phyloP scores from a whole-genome alignment of 2,329 filamentous ascomycete genomes.

The Aureobasidium namibiae region DNA sequence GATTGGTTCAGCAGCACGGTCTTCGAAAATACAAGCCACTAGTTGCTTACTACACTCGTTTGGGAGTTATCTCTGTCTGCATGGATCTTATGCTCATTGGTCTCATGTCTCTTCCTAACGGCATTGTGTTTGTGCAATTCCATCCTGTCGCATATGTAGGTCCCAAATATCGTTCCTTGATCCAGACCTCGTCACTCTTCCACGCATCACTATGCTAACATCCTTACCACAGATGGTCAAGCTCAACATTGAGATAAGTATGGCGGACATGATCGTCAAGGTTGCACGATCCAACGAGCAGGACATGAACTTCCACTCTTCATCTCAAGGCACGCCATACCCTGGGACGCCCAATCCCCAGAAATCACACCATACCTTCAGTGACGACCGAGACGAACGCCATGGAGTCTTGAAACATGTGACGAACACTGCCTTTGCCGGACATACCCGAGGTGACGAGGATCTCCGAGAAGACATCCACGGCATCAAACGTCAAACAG shows the following conservation, averaged over 20 bases:
- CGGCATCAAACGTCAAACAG: not conserved
- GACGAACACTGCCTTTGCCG: not conserved
- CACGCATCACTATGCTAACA: not conserved
- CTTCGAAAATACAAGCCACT: slow-evolving; percentile 44
- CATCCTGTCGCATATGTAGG: slow-evolving; percentile 31
- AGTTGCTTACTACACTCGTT: slow-evolving; percentile 42
- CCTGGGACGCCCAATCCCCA: not conserved
- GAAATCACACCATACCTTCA: not conserved
- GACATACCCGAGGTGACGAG: not conserved
- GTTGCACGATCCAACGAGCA: slow-evolving; percentile 20
- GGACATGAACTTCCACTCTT: not conserved
- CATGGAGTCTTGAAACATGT: not conserved
- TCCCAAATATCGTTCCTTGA: not conserved
- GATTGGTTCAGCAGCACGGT: slow-evolving; percentile 38
- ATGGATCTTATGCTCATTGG: slow-evolving; percentile 33
- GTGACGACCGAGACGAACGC: not conserved
- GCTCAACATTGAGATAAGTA: slow-evolving; percentile 42
- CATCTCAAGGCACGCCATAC: not conserved
- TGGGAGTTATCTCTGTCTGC: slow-evolving; percentile 41
- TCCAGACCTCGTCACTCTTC: not conserved
- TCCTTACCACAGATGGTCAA: slow-evolving; percentile 32
- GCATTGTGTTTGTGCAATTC: slow-evolving; percentile 36
- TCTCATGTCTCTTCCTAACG: slow-evolving; percentile 5
- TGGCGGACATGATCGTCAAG: slow-evolving; percentile 37
- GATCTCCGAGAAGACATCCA: not conserved